Base-by-base conservation (phyloP, 2,329 filamentous ascomycete species). In the Fusarium sp. region DNA sequence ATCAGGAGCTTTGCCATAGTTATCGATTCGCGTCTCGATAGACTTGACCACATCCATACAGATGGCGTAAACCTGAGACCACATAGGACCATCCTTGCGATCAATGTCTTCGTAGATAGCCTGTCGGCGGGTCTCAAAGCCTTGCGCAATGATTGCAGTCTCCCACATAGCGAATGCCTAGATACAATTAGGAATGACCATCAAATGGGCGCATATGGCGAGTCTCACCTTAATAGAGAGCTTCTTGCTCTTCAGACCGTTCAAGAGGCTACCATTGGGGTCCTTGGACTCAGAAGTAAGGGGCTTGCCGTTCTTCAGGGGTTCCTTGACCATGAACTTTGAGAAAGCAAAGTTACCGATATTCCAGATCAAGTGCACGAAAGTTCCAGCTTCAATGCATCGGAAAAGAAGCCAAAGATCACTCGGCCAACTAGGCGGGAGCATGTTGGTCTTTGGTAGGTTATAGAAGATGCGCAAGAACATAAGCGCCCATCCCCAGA, bases 81-180 rank as follows among this genome's bases (percentile, higher is more conserved):
- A 97, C 72, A 93, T 91, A 2, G 93, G 88, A 1, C 92, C 93
- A 46, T 91, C 92, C 58, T 89, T 89, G 66, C 94, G 92, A 73
- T 97, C 93, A 67, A 97, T 93, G 74, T 98, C 95, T 63, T 91
- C 89, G 80, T 93, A 98, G 60, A 98, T 93, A 23, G 90, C 89
- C 79, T 92, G 93, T 56, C 95, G 89, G 37, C 94, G 90, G n/a
- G 89, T 86, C 18, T 91, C 86, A 69, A 92, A 95, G 58, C 89
- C 87, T 61, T 92, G 88, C 40, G 93, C 91, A 73, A 98, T 97
- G 60, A 93, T 86, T 33, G 90, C 89, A 32, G 98, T 85, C 78
- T 98, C 95, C 95, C 95, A 97, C 80, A 97, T 92, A 18, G 95
- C 95, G 79, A 97, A 97, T 1, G 90, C 88, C 87, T 93, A 64